Evolutionary conservation across 345 rosid genomes (phyloP).

Genomic region (Pistacia integerrima): DNA sequence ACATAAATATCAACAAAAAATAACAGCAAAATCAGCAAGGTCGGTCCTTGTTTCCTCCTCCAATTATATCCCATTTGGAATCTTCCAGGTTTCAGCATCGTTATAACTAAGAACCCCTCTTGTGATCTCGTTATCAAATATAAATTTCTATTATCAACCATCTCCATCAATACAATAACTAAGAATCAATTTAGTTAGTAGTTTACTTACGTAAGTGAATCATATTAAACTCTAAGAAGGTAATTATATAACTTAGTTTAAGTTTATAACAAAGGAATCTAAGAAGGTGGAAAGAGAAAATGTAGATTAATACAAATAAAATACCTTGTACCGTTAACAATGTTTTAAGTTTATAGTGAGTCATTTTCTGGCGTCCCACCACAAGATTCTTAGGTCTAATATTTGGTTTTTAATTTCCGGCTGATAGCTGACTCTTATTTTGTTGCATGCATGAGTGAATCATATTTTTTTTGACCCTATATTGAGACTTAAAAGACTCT

Average conservation of each 20-base stretch:
- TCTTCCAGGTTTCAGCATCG: constrained; percentile 4
- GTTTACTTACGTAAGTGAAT: neutral
- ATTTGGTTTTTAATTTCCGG: constrained; percentile 4
- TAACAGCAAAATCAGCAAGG: neutral
- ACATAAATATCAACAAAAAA: neutral
- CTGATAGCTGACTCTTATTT: constrained; percentile 25
- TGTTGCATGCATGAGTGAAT: constrained; percentile 21
- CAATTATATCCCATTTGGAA: neutral
- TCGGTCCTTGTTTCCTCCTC: constrained; percentile 11
- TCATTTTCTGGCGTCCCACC: constrained; percentile 21
- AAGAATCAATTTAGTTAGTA: neutral
- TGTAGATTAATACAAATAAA: neutral
- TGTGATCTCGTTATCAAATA: neutral
- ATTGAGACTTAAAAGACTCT: neutral
- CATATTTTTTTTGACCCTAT: constrained; percentile 10
- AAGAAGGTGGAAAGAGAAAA: no score
- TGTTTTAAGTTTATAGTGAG: neutral
- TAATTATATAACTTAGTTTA: no score
- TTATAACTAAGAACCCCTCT: neutral
- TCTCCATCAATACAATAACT: neutral
- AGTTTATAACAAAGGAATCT: no score
- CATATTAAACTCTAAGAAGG: neutral
- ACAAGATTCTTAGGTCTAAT: constrained; percentile 18
- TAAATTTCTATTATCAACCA: neutral
- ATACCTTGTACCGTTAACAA: constrained; percentile 12